Conservation (phyloP, 2,329 filamentous ascomycete genomes). For the Diplocarpon mali region DNA sequence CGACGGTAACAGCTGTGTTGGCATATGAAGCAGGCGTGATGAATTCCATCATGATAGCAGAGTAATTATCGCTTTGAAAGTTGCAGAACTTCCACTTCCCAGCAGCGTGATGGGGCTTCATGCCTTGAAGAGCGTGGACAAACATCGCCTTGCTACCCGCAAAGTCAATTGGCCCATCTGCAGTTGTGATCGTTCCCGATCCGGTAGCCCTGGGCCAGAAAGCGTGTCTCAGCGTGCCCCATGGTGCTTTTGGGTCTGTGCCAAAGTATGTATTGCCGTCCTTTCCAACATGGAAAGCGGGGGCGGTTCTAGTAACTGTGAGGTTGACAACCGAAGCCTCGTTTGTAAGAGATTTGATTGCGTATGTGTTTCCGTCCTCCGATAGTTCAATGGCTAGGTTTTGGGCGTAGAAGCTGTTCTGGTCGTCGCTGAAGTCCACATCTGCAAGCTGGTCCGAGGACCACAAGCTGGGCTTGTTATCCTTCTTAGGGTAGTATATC, state of each 20-base stretch:
- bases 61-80: conserved; percentile 80
- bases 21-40: conserved; percentile 91
- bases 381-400: conserved; percentile 78
- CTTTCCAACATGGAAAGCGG: conserved; percentile 76
- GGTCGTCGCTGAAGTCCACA: conserved; percentile 74
- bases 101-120: conserved; percentile 97
- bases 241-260: conserved; percentile 74
- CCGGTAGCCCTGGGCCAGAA: conserved; percentile 87
- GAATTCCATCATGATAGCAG: conserved; percentile 90
- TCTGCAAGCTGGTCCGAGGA: conserved; percentile 69
- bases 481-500: conserved; percentile 63
- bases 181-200: conserved; percentile 75
- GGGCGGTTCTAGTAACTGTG: conserved; percentile 63
- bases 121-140: conserved; percentile 82
- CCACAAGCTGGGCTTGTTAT: conserved; percentile 68
- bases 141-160: conserved; percentile 64
- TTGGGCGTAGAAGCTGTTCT: conserved; percentile 74
- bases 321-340: conserved; percentile 74
- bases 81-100: conserved; percentile 87
- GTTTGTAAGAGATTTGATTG: conserved; percentile 84
- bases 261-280: conserved; percentile 78
- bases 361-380: conserved; percentile 71
- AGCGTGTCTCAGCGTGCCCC: conserved; percentile 83
- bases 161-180: conserved; percentile 71
- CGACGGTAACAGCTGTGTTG: conserved; percentile 70